phyloP scores from a whole-genome alignment of 2,329 filamentous ascomycete genomes.

The Pseudocercospora fuligena region DNA sequence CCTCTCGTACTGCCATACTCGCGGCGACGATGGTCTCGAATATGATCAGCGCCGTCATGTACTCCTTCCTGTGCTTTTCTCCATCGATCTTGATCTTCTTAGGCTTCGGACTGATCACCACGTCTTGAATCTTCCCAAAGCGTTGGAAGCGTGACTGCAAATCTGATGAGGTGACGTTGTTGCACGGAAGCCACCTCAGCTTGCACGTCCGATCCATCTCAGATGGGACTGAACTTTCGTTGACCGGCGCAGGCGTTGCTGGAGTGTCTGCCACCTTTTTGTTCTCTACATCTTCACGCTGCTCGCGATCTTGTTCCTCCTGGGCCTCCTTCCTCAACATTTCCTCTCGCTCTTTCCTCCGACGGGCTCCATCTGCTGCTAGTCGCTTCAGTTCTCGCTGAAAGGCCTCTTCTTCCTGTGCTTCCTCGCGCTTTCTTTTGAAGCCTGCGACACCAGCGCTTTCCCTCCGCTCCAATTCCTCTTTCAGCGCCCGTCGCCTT shows the following conservation, averaged over 20 bases:
- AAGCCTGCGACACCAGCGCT: slow-evolving; percentile 45
- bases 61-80: slow-evolving; percentile 36
- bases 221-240: slow-evolving; percentile 40
- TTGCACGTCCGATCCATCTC: slow-evolving; percentile 64
- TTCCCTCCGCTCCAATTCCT: slow-evolving; percentile 83
- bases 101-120: slow-evolving; percentile 55
- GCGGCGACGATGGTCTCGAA: slow-evolving; percentile 63
- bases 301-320: slow-evolving; percentile 52
- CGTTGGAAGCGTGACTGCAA: slow-evolving; percentile 54
- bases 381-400: slow-evolving; percentile 55
- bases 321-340: slow-evolving; percentile 59
- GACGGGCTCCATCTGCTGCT: slow-evolving; percentile 56
- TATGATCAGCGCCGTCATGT: slow-evolving; percentile 59
- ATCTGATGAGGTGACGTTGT: background rate
- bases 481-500: slow-evolving; percentile 75
- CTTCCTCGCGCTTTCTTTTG: slow-evolving; percentile 51
- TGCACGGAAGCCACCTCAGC: slow-evolving; percentile 41
- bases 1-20: slow-evolving; percentile 60
- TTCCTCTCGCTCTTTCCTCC: slow-evolving; percentile 61
- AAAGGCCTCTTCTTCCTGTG: slow-evolving; percentile 61
- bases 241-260: slow-evolving; percentile 3
- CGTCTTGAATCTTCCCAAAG: slow-evolving; percentile 63
- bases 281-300: slow-evolving; percentile 11
- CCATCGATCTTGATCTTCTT: slow-evolving; percentile 51
- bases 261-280: slow-evolving; percentile 1